Base-by-base conservation (phyloP, 345 rosid genomes). In the Pugionium dolabratum region DNA sequence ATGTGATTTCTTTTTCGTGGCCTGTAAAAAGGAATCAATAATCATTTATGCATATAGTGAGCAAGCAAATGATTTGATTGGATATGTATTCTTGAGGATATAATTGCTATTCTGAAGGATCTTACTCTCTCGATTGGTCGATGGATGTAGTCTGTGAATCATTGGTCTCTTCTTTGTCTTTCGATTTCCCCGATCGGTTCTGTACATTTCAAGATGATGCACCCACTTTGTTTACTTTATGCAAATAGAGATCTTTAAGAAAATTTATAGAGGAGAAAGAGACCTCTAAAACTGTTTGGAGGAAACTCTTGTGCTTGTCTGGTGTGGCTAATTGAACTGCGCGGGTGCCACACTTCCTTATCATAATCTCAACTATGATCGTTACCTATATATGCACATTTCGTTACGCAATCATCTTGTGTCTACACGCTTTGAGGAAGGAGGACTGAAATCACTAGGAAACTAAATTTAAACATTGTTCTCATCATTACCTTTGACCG, bases 231-330 rank as follows among this genome's bases (percentile, higher is more conserved):
- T 29, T 52, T 8, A 28, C 39, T 2, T 29, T 41, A 61, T 9
- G 52, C 37, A n/a, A 71, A 30, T 6, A 5, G 5, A 72, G 39
- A 58, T 34, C 10, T 53, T 26, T 64, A 64, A 28, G 8, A 28
- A 29, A 41, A 31, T 2, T 47, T 30, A 10, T 9, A 52, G 31
- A 54, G 46, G 50, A 29, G 41, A 51, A 18, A 60, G 44, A 7
- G 2, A 93, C 98, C 98, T 86, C 89, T 60, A 80, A 52, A 61
- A 94, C 97, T 18, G 82, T 84, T 80, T 80, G 79, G 54, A 94
- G 56, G 78, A 86, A 90, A 59, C 66, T 69, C 82, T 78, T 85
- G 75, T 90, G 84, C 74, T 85, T 86, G 54, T 86, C 89, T 2
- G 97, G 96, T 28, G 89, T 75, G 61, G 81, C 83, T 3, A 54